These are phyloP conservation scores for Stenocarpella maydis DNA, from an alignment of 2,329 filamentous ascomycete genomes.

Conservation along the genomic window DNA sequence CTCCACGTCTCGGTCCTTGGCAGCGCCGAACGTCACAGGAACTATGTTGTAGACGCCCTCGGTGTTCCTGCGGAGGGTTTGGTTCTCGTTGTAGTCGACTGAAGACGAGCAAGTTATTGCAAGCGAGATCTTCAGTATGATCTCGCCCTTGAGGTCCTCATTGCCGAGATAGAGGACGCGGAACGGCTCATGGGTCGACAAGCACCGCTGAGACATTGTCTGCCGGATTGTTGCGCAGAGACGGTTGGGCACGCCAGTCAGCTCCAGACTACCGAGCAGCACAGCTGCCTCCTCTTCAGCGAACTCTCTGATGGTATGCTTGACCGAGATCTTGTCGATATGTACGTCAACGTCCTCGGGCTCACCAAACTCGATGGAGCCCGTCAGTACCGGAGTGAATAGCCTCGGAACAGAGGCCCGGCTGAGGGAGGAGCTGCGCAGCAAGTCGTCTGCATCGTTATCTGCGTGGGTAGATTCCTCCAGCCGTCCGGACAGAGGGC, in stretches of 20 bases:
- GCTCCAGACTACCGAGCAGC: conserved; percentile 45
- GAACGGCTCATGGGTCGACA: conserved; percentile 55
- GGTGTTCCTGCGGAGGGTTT: conserved; percentile 42
- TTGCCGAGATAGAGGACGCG: conserved; percentile 59
- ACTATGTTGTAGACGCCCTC: conserved; percentile 61
- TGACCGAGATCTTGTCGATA: conserved; percentile 53
- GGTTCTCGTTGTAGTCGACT: conserved; percentile 43
- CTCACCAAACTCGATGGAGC: conserved; percentile 57
- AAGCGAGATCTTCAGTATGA: conserved; percentile 57
- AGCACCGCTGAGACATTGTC: conserved; percentile 56
- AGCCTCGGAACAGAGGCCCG: conserved; percentile 40
- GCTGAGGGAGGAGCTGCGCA: conserved; percentile 53
- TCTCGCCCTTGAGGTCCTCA: conserved; percentile 49
- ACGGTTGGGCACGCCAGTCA: conserved; percentile 46
- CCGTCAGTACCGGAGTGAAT: conserved; percentile 30
- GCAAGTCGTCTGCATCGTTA: conserved; percentile 54
- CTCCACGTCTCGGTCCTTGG: conserved; percentile 57
- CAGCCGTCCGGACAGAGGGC: neutral
- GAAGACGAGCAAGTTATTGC: conserved; percentile 53
- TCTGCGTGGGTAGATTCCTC: neutral
- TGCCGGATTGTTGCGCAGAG: conserved; percentile 55
- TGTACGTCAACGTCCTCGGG: conserved; percentile 42
- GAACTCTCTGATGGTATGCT: conserved; percentile 55
- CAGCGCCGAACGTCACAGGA: conserved; percentile 57
- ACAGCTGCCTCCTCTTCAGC: conserved; percentile 49